These are phyloP conservation scores for Azolla pinnata DNA, from an alignment of 75 land plant species.

Conservation along the genomic window DNA sequence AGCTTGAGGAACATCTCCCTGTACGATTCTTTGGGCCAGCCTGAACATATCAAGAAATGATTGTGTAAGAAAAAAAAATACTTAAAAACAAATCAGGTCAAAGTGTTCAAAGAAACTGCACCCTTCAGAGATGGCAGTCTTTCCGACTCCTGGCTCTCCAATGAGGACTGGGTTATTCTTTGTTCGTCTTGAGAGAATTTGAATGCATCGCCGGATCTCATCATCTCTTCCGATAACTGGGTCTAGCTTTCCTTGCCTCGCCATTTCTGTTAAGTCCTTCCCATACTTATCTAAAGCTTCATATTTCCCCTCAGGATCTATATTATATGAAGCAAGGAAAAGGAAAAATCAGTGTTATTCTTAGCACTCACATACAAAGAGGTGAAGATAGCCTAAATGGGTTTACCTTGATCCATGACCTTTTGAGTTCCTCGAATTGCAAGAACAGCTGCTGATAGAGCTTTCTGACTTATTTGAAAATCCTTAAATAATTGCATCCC, in stretches of 20 bases:
- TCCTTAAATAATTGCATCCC: constrained; percentile 76
- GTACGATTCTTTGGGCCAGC: constrained; percentile 86
- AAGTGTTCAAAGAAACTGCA: constrained; percentile 13
- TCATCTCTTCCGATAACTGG: constrained; percentile 99
- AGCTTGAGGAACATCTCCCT: constrained; percentile 94
- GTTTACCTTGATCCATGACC: constrained; percentile 86
- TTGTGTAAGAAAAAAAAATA: not conserved
- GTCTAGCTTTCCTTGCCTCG: constrained; percentile 84
- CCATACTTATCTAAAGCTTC: constrained; percentile 92
- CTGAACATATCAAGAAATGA: too few species aligned
- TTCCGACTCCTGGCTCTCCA: constrained; percentile 99
- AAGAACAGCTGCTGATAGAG: constrained; percentile 50
- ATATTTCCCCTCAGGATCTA: constrained; percentile 94
- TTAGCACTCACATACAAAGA: not conserved
- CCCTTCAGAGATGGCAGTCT: constrained; percentile 99
- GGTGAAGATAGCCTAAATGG: not conserved
- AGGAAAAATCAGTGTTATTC: not conserved
- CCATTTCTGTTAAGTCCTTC: constrained; percentile 86
- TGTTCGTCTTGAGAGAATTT: constrained; percentile 80
- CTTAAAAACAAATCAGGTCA: not conserved
- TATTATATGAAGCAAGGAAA: not conserved
- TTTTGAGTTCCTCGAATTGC: constrained; percentile 69
- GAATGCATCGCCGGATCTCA: constrained; percentile 90
- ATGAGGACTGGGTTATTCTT: constrained; percentile 94
- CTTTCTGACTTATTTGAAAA: constrained; percentile 53